Base-by-base conservation (phyloP, 352 stramenopile genomes). In the Phytopythium vexans region DNA sequence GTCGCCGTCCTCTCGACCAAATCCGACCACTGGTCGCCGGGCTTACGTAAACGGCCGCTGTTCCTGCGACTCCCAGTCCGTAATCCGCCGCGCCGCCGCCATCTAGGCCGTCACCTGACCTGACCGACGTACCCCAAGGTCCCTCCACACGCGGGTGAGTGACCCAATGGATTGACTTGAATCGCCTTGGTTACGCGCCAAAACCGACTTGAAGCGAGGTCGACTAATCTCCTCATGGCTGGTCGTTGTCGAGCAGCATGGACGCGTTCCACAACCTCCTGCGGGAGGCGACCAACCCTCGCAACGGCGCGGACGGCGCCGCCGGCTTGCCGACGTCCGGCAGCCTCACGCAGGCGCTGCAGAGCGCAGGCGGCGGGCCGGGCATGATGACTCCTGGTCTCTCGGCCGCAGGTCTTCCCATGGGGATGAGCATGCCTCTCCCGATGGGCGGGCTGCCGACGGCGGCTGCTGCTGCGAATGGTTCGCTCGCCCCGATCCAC, bases 191-290 rank as follows among this genome's bases (percentile, higher is more conserved):
- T 27, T 27, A 27, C 21, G 21, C 21, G 21, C 21, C 21, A 27
- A 27, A 27, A 27, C 21, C 21, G 21, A 27, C 21, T 27, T 27
- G 21, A 27, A 27, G 21, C 21, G 21, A 2, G 16, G 33, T 33
- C 8, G 21, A 43, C 7, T 14, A n/a, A 39, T 31, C 10, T 15
- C 34, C 47, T 27, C 21, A 38, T 41, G 6, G 33, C 8, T 36
- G 21, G 8, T 44, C 35, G 2, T 16, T 49, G n/a, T 16, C 37
- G 9, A 52, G 21, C 35, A 62, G 58, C 43, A 91, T 91, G 81
- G 78, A 91, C 60, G 72, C 72, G 41, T 89, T 91, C 62, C 77
- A 91, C 55, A 91, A 91, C 60, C 59, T 91, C 33, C 66, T 91
- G 42, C 77, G 78, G 34, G 78, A 91, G 53, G 76, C 80, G 9